Evolutionary conservation across 306 rosid species (phyloP).

Genomic region (Macrotyloma uniflorum): DNA sequence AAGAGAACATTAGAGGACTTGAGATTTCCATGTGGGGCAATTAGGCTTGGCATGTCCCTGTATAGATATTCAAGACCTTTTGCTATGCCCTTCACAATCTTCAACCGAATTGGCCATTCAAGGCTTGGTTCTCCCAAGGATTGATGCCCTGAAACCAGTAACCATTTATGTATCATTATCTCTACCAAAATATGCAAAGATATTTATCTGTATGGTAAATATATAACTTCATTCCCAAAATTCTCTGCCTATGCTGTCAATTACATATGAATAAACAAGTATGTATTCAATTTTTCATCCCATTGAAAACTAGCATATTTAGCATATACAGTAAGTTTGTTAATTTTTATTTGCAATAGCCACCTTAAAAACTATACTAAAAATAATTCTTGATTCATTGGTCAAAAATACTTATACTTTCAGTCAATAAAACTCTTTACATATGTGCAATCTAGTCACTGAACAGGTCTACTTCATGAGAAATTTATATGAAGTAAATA

Average conservation of each 20-base stretch:
- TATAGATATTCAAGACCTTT: constrained; percentile 71
- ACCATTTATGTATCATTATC: background rate
- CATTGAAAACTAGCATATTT: background rate
- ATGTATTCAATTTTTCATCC: background rate
- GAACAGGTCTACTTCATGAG: background rate
- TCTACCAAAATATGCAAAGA: background rate
- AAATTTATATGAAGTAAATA: background rate
- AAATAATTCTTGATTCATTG: too few relatives aligned
- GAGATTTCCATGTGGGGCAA: constrained; percentile 84
- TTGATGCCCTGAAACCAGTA: constrained; percentile 54
- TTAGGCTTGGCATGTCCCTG: constrained; percentile 72
- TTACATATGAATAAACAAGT: background rate
- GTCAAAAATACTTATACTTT: too few relatives aligned
- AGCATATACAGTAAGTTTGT: too few relatives aligned
- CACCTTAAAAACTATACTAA: too few relatives aligned
- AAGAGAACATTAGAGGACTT: constrained; percentile 88
- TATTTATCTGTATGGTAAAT: background rate
- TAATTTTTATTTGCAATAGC: too few relatives aligned
- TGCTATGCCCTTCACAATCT: constrained; percentile 77
- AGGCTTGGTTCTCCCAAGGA: constrained; percentile 65
- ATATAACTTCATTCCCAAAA: background rate
- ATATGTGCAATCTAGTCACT: background rate
- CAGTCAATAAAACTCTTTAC: background rate
- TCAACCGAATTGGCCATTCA: constrained; percentile 78
- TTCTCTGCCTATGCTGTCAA: background rate